Conservation (phyloP, 352 stramenopile species). For the Globisporangium rhizosaccharum region DNA sequence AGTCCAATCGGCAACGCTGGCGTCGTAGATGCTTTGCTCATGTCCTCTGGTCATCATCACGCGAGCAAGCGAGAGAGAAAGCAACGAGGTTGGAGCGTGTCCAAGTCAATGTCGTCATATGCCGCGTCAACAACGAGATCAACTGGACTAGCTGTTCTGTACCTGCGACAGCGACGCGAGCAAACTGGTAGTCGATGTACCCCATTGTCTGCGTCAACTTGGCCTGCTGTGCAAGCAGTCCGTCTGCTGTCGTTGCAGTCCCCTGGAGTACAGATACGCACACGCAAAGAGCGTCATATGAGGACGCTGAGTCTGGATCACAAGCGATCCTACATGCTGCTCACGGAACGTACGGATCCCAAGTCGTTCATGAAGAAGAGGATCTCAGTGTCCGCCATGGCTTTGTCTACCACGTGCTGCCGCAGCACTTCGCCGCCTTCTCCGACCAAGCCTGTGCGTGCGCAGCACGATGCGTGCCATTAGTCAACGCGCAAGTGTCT, state of each 20-base stretch:
- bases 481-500: too few relatives aligned
- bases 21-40: background rate
- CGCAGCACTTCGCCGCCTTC: conserved; percentile 33
- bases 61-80: background rate
- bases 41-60: background rate
- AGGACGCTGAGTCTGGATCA: background rate
- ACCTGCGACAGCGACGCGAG: conserved; percentile 21
- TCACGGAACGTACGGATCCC: conserved; percentile 29
- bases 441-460: conserved; percentile 38
- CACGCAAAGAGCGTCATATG: background rate
- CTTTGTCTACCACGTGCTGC: conserved; percentile 39
- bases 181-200: conserved; percentile 36
- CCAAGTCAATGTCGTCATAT: too few relatives aligned
- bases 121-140: background rate
- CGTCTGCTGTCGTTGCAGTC: conserved; percentile 35
- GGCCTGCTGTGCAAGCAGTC: conserved; percentile 42
- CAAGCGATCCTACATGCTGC: background rate
- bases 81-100: too few relatives aligned
- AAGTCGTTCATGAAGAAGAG: conserved; percentile 78
- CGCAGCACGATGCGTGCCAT: background rate
- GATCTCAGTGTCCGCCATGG: conserved; percentile 59
- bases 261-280: conserved; percentile 15
- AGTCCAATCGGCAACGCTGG: background rate
- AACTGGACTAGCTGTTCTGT: background rate
- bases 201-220: conserved; percentile 35